A percentile compares a stretch with the other conserved stretches of the same genome.
phyloP scores from a whole-genome alignment of 805 yeast genomes.

The Dipodascopsis tothii region DNA sequence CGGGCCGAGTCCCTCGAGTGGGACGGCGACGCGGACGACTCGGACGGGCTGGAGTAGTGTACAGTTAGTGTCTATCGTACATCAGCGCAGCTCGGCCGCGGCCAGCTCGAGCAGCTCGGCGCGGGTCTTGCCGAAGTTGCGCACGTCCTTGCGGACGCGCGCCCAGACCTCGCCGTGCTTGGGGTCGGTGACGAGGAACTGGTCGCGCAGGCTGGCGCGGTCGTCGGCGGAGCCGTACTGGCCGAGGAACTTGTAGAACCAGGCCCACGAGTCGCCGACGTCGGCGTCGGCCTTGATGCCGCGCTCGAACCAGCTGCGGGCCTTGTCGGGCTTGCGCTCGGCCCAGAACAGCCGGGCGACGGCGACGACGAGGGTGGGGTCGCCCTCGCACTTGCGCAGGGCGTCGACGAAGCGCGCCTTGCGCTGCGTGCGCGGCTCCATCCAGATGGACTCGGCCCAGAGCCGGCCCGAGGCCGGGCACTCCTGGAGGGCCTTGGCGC shows the following conservation, averaged over 20 bases:
- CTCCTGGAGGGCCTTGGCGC: conserved; percentile 51
- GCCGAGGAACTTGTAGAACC: conserved; percentile 44
- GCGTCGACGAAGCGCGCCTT: conserved; percentile 64
- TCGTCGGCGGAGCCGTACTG: conserved; percentile 34
- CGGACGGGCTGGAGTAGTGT: not conserved
- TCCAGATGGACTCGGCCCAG: conserved; percentile 56
- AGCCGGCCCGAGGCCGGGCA: conserved; percentile 53
- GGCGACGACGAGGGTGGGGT: conserved; percentile 48
- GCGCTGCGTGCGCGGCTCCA: conserved; percentile 40
- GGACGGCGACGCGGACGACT: conserved; percentile 17
- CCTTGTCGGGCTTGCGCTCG: conserved; percentile 55
- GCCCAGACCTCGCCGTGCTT: conserved; percentile 60
- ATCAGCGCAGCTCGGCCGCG: conserved; percentile 9
- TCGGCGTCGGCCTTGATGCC: conserved; percentile 48
- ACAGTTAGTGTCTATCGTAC: not conserved
- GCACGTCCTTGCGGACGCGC: conserved; percentile 40
- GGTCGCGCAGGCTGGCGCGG: conserved; percentile 31
- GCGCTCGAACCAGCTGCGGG: conserved; percentile 66
- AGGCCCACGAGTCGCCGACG: conserved; percentile 75
- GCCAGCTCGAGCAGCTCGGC: conserved; percentile 37
- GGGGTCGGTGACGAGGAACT: conserved; percentile 45
- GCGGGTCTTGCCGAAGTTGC: conserved; percentile 38
- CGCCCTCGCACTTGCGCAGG: conserved; percentile 54
- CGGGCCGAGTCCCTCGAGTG: conserved; percentile 49
- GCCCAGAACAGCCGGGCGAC: conserved; percentile 64